Base-by-base conservation (phyloP, 345 rosid species). In the Dovyalis caffra region DNA sequence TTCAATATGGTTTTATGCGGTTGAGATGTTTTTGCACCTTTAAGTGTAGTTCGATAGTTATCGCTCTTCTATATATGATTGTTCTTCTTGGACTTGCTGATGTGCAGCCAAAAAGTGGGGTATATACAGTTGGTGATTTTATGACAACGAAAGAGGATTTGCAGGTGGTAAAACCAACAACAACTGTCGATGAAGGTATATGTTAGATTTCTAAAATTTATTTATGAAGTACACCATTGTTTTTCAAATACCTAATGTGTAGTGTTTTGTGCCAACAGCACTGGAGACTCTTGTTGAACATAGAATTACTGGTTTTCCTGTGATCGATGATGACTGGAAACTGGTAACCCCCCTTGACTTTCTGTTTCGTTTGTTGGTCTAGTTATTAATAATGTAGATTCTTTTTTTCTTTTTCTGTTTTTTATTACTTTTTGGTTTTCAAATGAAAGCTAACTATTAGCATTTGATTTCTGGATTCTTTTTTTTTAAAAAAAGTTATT, bases 281-380 rank as follows among this genome's bases (percentile, higher is more conserved):
- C 79, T 92, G 84, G 92, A 91, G 80, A 74, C 78, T 73, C 88
- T 95, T 43, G 97, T 92, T 76, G 92, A 95, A 83, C 85, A 84
- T 86, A 90, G 97, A 85, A 80, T 92, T 66, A 90, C 97, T 5
- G 98, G 99, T 63, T 89, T 92, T 70, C 99, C 99, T 51, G 98
- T 92, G 79, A 82, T 91, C 56, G 93, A 92, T 78, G 97, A 92
- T 74, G 83, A 92, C 56, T 95, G 97, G 97, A 91, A 80, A 26
- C 85, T 91, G 94, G 98, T 95, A 90, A 81, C 11, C 57, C 49
- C 6, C 3, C 26, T 74, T 68, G 32, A 8, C 15, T 23, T 56
- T n/a, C 4, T n/a, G 1, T 56, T 56, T 56, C 14, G 60, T 56
- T n/a, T 56, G 28, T 23, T 40, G 12, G 26, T 38, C 64, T 68